Evolutionary conservation across 805 yeast genomes (phyloP).

Genomic region (Kodamaea kakaduensis): DNA sequence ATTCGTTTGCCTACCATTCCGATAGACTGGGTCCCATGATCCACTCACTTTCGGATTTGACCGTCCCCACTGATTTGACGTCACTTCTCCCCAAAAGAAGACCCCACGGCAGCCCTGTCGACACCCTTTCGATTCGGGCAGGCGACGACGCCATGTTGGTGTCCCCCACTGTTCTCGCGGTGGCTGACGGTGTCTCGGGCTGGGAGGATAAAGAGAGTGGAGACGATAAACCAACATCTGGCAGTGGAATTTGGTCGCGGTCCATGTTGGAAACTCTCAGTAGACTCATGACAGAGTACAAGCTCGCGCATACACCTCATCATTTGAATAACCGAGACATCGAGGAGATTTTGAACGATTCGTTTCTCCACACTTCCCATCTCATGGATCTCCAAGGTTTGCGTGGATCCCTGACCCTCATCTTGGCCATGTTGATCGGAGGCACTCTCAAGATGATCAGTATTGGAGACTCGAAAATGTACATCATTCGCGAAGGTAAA

Average conservation of each 20-base stretch:
- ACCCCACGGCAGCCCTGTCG: slow-evolving; percentile 50
- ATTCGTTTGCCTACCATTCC: slow-evolving; percentile 49
- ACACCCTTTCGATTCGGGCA: slow-evolving; percentile 48
- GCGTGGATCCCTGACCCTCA: slow-evolving; percentile 48
- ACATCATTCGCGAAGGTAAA: slow-evolving; percentile 44
- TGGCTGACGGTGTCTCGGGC: slow-evolving; percentile 57
- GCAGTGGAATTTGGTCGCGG: slow-evolving; percentile 50
- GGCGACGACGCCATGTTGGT: slow-evolving; percentile 59
- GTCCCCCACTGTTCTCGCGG: slow-evolving; percentile 48
- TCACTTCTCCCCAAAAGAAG: slow-evolving; percentile 46
- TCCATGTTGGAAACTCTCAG: slow-evolving; percentile 49
- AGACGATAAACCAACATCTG: too few relatives aligned
- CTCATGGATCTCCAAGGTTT: slow-evolving; percentile 47
- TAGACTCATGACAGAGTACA: slow-evolving; percentile 42
- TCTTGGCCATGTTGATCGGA: slow-evolving; percentile 48
- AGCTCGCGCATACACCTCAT: slow-evolving; percentile 35
- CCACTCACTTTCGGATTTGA: slow-evolving; percentile 47
- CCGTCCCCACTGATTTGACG: slow-evolving; percentile 45
- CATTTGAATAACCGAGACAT: slow-evolving; percentile 40
- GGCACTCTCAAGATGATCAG: slow-evolving; percentile 43
- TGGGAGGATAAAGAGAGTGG: slow-evolving; percentile 51
- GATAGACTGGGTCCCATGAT: slow-evolving; percentile 34
- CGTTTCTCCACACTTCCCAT: slow-evolving; percentile 45
- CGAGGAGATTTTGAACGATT: slow-evolving; percentile 41
- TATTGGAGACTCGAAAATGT: slow-evolving; percentile 51